Evolutionary conservation across 192 early-diverging fungal species (phyloP), one percentile per base, ranked within the genome.

Genomic region (Backusella tarrabulga): DNA sequence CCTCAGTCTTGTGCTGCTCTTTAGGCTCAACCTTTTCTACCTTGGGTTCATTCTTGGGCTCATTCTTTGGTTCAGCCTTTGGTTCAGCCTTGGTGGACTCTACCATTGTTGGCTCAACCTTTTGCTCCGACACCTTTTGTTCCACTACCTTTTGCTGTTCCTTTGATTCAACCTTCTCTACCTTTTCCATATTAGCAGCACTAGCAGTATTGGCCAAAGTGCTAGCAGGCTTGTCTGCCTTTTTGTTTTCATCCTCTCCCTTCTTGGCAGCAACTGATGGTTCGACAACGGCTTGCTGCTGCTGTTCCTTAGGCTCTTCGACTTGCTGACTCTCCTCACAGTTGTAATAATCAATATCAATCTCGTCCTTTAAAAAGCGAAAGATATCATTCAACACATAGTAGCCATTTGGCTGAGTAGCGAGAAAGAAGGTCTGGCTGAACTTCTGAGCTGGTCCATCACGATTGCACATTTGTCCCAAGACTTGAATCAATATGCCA

Each of bases 351-450:
- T 80, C 79, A 76, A 80, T 80, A 34, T 80, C 66, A 6, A 77
- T 68, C 74, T 97, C 96, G n/a, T 98, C 96, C 80, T 94, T 94
- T 80, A 98, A 84, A 86, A 93, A 97, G 73, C 97, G 93, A 88
- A 98, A 93, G 73, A 98, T 96, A 81, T 97, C 95, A 78, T 96
- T 96, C 84, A 92, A 84, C 32, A 98, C 95, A 79, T 94, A 97
- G 85, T 95, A 98, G n/a, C 95, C 95, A 63, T 87, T 88, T 21
- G 92, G 92, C 81, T 96, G 96, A 81, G 93, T 88, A 54, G 93
- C 97, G 67, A 98, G 84, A 75, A 96, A 91, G 83, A 98, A 97
- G 34, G 96, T 96, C 78, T 97, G 97, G 35, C 88, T 92, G 80
- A 98, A 98, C 79, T 95, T 94, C 85, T 93, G 93, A 41, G 91